phyloP scores from a whole-genome alignment of 345 rosid genomes.

The Mercurialis annua region DNA sequence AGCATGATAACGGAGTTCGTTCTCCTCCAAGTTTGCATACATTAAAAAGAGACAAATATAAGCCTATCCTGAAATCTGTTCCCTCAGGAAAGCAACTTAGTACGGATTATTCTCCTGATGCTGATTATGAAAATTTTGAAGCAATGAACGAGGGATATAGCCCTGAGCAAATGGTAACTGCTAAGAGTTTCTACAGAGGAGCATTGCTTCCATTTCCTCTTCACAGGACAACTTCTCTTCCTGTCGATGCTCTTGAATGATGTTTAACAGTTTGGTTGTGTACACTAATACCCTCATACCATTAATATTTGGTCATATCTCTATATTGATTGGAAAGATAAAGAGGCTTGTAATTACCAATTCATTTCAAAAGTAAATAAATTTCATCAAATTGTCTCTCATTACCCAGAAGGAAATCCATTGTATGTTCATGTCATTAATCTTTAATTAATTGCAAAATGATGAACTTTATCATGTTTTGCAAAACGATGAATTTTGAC shows the following conservation, averaged over 20 bases:
- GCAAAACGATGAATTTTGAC: no score
- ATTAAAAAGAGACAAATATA: constrained; percentile 16
- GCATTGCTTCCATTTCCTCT: constrained; percentile 54
- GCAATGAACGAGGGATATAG: constrained; percentile 19
- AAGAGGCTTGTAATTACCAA: constrained; percentile 22
- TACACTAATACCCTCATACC: not conserved
- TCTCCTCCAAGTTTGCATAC: constrained; percentile 12
- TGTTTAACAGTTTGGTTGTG: constrained; percentile 37
- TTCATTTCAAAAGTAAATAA: constrained; percentile 8
- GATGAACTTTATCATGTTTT: no score
- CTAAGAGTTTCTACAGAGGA: constrained; percentile 38
- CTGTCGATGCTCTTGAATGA: constrained; percentile 83
- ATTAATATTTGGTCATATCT: not conserved
- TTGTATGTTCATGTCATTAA: not conserved
- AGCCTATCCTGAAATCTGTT: constrained; percentile 9
- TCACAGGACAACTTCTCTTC: constrained; percentile 76
- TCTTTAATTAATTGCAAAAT: no score
- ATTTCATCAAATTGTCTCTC: not conserved
- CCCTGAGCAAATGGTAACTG: constrained; percentile 29
- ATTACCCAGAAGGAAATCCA: not conserved
- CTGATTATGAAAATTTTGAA: constrained; percentile 23
- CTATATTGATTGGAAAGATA: not conserved
- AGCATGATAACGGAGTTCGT: constrained; percentile 13
- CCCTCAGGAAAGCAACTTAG: constrained; percentile 10
- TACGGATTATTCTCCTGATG: constrained; percentile 7